These are phyloP conservation scores for Aspergillus sp. DNA, from an alignment of 2,329 filamentous ascomycete species.

Conservation along the genomic window DNA sequence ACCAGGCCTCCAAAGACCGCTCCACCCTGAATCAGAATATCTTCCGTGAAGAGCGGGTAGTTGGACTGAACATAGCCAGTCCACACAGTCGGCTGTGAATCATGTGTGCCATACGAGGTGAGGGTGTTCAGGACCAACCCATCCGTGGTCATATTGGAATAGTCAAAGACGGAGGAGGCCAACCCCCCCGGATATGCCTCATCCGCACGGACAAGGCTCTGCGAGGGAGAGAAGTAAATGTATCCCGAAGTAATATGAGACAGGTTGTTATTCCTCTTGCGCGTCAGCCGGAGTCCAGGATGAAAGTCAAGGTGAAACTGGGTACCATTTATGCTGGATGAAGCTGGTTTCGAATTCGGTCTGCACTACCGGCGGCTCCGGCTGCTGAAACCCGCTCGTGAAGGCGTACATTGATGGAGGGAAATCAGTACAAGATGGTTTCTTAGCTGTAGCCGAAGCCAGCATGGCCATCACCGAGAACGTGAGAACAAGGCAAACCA, in stretches of 20 bases:
- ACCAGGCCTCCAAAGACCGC: constrained; percentile 21
- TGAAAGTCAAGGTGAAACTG: neutral
- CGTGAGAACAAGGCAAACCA: neutral
- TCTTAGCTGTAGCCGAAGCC: neutral
- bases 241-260: constrained; percentile 40
- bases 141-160: constrained; percentile 32
- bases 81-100: constrained; percentile 23
- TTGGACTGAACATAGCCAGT: constrained; percentile 39
- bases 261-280: constrained; percentile 35
- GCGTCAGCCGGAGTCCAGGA: neutral
- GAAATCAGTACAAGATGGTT: constrained; percentile 4
- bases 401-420: constrained; percentile 20
- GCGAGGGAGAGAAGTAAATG: constrained; percentile 35
- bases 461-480: neutral
- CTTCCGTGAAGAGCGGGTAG: constrained; percentile 34
- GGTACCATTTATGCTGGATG: constrained; percentile 42
- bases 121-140: constrained; percentile 39
- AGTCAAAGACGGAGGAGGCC: constrained; percentile 36
- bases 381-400: constrained; percentile 33
- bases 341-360: constrained; percentile 34
- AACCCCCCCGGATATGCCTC: constrained; percentile 29
- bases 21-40: constrained; percentile 26
- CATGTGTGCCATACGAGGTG: constrained; percentile 23
- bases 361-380: constrained; percentile 31
- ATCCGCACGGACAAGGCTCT: constrained; percentile 29